Percentiles rank a stretch among this genome's conserved stretches.
Conservation (phyloP, 768 basidiomycete species). For the Scleroderma citrinum region DNA sequence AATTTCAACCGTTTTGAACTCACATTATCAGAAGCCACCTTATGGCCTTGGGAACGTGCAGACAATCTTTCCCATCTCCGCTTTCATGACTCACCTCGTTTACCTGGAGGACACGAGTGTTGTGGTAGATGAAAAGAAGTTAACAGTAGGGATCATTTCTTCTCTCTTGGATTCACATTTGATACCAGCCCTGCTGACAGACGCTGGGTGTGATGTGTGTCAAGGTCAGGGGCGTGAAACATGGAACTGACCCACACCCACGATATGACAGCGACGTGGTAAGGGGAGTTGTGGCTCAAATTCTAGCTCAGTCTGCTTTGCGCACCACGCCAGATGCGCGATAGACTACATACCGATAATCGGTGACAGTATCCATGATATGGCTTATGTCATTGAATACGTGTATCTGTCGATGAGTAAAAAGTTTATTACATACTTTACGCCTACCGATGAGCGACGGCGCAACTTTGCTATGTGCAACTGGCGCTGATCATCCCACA, state of each 20-base stretch:
- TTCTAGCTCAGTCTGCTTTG: constrained; percentile 12
- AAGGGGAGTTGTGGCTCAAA: constrained; percentile 35
- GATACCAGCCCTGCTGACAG: constrained; percentile 28
- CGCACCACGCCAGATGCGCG: too few species aligned
- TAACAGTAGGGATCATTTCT: constrained; percentile 46
- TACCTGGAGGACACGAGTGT: constrained; percentile 64
- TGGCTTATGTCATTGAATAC: too few species aligned
- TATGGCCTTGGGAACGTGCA: constrained; percentile 55
- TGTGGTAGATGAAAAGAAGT: constrained; percentile 49
- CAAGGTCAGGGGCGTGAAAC: constrained; percentile 34
- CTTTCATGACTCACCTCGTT: constrained; percentile 82
- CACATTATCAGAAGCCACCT: constrained; percentile 41
- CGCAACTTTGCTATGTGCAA: too few species aligned
- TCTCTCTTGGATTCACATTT: not conserved
- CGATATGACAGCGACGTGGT: constrained; percentile 45
- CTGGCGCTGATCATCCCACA: too few species aligned
- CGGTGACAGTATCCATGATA: too few species aligned
- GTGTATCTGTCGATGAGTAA: too few species aligned
- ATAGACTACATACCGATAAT: too few species aligned
- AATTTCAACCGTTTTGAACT: constrained; percentile 65
- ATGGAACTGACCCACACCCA: constrained; percentile 16
- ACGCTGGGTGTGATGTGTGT: constrained; percentile 55
- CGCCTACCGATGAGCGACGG: too few species aligned
- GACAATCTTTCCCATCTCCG: constrained; percentile 66
- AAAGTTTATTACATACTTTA: too few species aligned